phyloP scores from a whole-genome alignment of 2,329 filamentous ascomycete species.

The Aciculosporium take region DNA sequence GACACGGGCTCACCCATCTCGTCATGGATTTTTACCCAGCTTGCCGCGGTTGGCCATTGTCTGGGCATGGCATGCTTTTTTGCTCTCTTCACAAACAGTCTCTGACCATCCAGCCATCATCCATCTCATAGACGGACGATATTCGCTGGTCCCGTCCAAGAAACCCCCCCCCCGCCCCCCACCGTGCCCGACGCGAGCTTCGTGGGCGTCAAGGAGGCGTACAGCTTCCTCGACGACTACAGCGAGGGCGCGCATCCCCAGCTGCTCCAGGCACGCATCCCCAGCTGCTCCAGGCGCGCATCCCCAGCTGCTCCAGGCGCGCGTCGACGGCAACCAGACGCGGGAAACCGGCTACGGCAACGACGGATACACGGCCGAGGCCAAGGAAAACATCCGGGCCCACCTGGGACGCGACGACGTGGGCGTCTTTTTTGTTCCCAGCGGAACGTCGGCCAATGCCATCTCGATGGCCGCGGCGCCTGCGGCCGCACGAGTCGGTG shows the following conservation, averaged over 20 bases:
- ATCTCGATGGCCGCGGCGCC: constrained; percentile 35
- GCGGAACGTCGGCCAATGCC: constrained; percentile 35
- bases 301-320: constrained; percentile 30
- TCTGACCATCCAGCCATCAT: too few species aligned
- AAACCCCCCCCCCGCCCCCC: neutral
- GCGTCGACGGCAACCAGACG: constrained; percentile 28
- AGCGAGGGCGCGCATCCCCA: constrained; percentile 36
- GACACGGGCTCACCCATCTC: too few species aligned
- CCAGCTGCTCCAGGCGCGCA: constrained; percentile 30
- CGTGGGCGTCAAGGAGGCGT: constrained; percentile 12
- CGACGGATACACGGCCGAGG: constrained; percentile 28
- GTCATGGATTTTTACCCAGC: too few species aligned
- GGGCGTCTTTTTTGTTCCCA: constrained; percentile 36
- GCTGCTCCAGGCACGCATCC: constrained; percentile 30
- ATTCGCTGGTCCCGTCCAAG: neutral
- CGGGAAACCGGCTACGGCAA: constrained; percentile 34
- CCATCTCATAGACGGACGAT: too few species aligned
- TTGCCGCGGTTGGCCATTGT: too few species aligned
- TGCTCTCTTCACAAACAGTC: too few species aligned
- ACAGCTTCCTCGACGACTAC: constrained; percentile 37
- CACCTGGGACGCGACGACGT: constrained; percentile 25
- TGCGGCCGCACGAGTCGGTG: constrained; percentile 35
- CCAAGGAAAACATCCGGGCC: constrained; percentile 25
- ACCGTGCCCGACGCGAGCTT: constrained; percentile 8
- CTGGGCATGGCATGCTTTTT: too few species aligned